phyloP scores from a whole-genome alignment of 2,329 filamentous ascomycete genomes.

The Zymoseptoria crescenta region DNA sequence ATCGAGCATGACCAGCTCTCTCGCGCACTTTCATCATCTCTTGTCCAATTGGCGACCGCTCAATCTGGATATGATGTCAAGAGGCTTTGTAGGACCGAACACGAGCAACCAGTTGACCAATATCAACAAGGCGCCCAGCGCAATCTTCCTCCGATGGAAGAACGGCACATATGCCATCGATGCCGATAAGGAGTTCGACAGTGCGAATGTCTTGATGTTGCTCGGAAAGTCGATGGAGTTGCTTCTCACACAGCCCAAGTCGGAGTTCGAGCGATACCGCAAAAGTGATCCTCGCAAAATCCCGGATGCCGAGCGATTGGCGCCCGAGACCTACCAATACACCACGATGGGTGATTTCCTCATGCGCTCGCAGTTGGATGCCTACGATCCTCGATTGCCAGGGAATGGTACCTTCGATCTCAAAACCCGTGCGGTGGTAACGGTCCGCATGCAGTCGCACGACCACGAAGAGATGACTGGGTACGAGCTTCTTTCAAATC shows the following conservation, averaged over 20 bases:
- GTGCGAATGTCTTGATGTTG: constrained; percentile 78
- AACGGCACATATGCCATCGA: constrained; percentile 90
- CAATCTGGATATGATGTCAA: constrained; percentile 59
- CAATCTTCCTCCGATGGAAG: constrained; percentile 73
- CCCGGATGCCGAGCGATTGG: constrained; percentile 61
- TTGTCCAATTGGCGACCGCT: constrained; percentile 75
- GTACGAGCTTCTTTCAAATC: constrained; percentile 73
- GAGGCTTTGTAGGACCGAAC: constrained; percentile 48
- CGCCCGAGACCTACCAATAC: constrained; percentile 78
- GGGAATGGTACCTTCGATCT: constrained; percentile 93
- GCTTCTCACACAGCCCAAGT: constrained; percentile 71
- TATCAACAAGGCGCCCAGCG: constrained; percentile 64
- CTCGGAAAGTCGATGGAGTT: constrained; percentile 97
- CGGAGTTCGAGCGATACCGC: constrained; percentile 80
- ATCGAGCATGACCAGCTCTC: constrained; percentile 84
- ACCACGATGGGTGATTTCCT: constrained; percentile 79
- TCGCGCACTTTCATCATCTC: constrained; percentile 88
- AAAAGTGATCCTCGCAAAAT: constrained; percentile 60
- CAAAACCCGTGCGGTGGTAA: constrained; percentile 86
- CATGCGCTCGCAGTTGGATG: constrained; percentile 92
- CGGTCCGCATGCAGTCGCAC: constrained; percentile 77
- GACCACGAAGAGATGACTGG: constrained; percentile 68
- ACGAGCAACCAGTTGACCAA: constrained; percentile 61
- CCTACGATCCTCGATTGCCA: constrained; percentile 74
- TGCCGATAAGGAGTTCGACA: constrained; percentile 86